Evolutionary conservation across 345 rosid genomes (phyloP).

Genomic region (Eucalyptus regnans): DNA sequence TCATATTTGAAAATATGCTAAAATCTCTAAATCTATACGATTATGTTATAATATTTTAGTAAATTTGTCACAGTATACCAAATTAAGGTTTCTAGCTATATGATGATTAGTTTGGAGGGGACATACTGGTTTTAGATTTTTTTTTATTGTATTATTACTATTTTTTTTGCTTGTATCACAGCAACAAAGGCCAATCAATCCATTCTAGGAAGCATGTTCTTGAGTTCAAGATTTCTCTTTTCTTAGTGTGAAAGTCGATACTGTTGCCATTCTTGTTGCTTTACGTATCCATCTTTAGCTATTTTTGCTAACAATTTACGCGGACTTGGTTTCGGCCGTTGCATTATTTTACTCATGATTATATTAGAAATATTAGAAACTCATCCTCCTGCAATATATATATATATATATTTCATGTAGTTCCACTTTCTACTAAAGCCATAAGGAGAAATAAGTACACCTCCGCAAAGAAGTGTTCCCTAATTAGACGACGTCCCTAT

Average conservation of each 20-base stretch:
- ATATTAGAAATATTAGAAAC: neutral
- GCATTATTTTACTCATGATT: neutral
- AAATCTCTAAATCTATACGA: neutral
- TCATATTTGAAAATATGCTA: neutral
- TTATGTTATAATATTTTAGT: neutral
- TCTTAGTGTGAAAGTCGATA: neutral
- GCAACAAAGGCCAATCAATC: neutral
- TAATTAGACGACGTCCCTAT: neutral
- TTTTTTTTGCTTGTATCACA: neutral
- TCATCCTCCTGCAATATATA: neutral
- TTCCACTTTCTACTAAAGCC: neutral
- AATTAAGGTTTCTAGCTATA: neutral
- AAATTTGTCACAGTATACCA: fast-evolving
- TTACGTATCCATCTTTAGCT: neutral
- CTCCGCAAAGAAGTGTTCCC: neutral
- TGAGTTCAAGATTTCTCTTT: neutral
- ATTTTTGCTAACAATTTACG: neutral
- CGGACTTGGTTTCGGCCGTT: neutral
- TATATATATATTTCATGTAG: neutral
- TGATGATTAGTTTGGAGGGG: fast-evolving
- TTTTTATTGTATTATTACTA: neutral
- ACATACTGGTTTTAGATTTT: too few species aligned
- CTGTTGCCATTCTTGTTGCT: neutral
- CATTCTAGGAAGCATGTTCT: neutral
- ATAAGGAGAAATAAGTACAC: neutral